Evolutionary conservation across 139 green algal species (phyloP), one percentile per base, ranked within the genome.

Genomic region (Chlorella sp.): DNA sequence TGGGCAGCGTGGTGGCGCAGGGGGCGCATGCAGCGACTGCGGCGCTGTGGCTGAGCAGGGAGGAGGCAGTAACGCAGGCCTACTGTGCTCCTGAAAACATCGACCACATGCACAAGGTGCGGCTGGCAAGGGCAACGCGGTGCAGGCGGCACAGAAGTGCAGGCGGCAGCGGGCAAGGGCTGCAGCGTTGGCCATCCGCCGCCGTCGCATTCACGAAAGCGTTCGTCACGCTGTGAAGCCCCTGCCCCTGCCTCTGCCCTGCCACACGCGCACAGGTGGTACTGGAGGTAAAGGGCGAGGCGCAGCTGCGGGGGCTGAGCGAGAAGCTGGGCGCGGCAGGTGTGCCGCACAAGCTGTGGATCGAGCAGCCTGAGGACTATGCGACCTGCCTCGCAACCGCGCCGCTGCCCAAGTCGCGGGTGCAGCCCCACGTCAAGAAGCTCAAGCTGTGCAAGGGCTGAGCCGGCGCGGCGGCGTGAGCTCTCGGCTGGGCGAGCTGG

Each of bases 341-440:
- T 29, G 77, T 99, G 12, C 38, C 51, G 21, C 90, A 97, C 84
- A 97, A 96, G 81, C 81, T 98, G 48, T 99, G 95, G 95, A 71
- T 97, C 9, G 95, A 99, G 83, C 95, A 98, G 87, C 95, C 95
- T 12, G 95, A 99, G 79, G 79, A 96, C 77, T 92, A 91, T 69
- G 71, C 88, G 2, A 99, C 95, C 0, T 95, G 89, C 73, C 74
- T 99, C 19, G 95, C 95, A 36, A 97, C 93, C 17, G 90, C 89
- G 43, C 95, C 95, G 0, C 91, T 90, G 58, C 74, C 59, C 27
- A 97, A 97, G 67, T 83, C 76, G 0, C 27, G 82, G 15, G 82
- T 97, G 21, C 77, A 72, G 11, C 53, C 78, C 14, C 79, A 88
- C 59, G 91, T 99, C 45, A 97, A 96, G 64, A 97, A 95, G 81